A percentile compares a stretch with the other conserved stretches of the same genome.
Evolutionary conservation across 2,329 filamentous ascomycete species (phyloP).

Genomic region (Harringtonia lauricola): DNA sequence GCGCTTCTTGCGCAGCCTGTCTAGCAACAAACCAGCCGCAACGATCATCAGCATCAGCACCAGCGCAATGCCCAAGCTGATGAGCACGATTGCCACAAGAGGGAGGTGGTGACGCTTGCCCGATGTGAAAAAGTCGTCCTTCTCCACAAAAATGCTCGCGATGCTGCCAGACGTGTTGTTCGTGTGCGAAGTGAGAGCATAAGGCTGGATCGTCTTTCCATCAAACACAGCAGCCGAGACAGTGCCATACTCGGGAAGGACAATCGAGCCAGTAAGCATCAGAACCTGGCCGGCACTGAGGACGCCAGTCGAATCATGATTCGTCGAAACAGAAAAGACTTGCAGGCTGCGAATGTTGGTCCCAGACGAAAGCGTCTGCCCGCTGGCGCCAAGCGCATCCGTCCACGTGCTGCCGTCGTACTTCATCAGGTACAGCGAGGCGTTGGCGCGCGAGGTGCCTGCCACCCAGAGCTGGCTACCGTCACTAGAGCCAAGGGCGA

Average conservation of each 20-base stretch:
- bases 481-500: slow-evolving; percentile 64
- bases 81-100: slow-evolving; percentile 68
- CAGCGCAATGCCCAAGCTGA: slow-evolving; percentile 68
- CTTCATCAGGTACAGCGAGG: slow-evolving; percentile 68
- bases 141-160: slow-evolving; percentile 73
- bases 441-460: slow-evolving; percentile 52
- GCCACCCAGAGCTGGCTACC: slow-evolving; percentile 71
- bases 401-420: slow-evolving; percentile 63
- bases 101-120: slow-evolving; percentile 44
- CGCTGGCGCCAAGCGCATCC: slow-evolving; percentile 35
- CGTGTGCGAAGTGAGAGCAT: slow-evolving; percentile 62
- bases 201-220: slow-evolving; percentile 67
- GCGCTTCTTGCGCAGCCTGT: slow-evolving; percentile 63
- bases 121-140: slow-evolving; percentile 61
- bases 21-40: slow-evolving; percentile 60
- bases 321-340: slow-evolving; percentile 58
- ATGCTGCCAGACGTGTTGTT: slow-evolving; percentile 62
- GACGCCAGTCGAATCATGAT: slow-evolving; percentile 54
- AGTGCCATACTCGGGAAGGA: slow-evolving; percentile 63
- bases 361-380: slow-evolving; percentile 47
- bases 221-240: slow-evolving; percentile 84
- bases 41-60: slow-evolving; percentile 70
- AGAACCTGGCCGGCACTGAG: slow-evolving; percentile 60
- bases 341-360: slow-evolving; percentile 73
- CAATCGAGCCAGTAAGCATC: slow-evolving; percentile 74